These are phyloP conservation scores for Vigna radiata DNA, from an alignment of 306 rosid genomes.

Conservation along the genomic window DNA sequence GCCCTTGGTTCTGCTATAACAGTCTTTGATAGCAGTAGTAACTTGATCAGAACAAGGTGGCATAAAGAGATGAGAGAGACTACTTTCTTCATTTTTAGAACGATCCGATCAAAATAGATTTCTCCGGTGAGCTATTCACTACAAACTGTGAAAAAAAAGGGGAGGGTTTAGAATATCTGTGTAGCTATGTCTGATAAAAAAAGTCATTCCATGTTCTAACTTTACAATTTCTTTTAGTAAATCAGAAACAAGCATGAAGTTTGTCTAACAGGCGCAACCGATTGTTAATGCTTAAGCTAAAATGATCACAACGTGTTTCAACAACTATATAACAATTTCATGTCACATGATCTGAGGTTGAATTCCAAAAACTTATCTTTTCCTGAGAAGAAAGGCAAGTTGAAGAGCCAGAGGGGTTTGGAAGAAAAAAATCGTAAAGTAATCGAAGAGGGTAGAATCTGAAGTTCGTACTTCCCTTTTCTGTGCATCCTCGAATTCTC, in stretches of 20 bases:
- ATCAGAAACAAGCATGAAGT: conserved; percentile 6
- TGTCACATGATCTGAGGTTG: conserved; percentile 3
- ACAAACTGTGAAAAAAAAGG: conserved; percentile 17
- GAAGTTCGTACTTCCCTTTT: background rate
- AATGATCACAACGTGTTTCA: conserved; percentile 28
- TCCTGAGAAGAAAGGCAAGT: conserved; percentile 14
- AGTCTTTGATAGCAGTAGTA: conserved; percentile 44
- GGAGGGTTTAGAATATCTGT: conserved; percentile 32
- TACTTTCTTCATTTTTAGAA: conserved; percentile 52
- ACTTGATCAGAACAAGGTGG: conserved; percentile 43
- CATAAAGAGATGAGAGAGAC: conserved; percentile 25
- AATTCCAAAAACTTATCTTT: background rate
- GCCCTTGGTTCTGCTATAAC: conserved; percentile 75
- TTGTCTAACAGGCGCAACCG: background rate
- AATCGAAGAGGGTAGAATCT: background rate
- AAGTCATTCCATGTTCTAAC: background rate
- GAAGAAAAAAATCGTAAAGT: background rate
- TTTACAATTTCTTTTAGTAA: background rate
- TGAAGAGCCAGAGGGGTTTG: conserved; percentile 11
- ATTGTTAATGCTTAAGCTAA: conserved; percentile 24
- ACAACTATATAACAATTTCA: background rate
- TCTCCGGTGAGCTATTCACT: conserved; percentile 37
- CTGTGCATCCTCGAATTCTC: conserved; percentile 12
- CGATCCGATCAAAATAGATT: conserved; percentile 27
- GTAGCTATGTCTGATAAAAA: conserved; percentile 14